Base-by-base conservation (phyloP, 2,329 filamentous ascomycete species). In the Fusarium sp. region DNA sequence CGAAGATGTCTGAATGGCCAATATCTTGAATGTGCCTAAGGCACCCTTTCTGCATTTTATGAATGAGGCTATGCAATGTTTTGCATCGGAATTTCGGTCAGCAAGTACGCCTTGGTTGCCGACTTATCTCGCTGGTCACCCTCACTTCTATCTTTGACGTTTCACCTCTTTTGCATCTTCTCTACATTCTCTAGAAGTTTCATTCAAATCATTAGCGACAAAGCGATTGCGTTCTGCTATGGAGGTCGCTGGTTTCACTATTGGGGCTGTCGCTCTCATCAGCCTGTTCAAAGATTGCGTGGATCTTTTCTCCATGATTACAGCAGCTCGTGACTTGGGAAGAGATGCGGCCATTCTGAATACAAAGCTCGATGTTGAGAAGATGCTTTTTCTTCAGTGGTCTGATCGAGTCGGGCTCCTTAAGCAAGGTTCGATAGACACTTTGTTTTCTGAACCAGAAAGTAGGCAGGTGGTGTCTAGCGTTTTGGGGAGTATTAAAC, bases 281-380 rank as follows among this genome's bases (percentile, higher is more conserved):
- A 48, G 35, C 6, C 17, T 62, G 0, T 14, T 49, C 11, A 60
- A 60, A 6, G 35, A 62, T 1, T 49, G 54, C 2, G 7, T 32
- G 3, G 30, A 60, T 12, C 42, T 60, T 1, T 60, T 60, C 1
- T 60, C 59, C 0, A 42, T 62, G 59, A 41, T 62, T 7, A 32
- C 4, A 5, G 33, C 26, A 23, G 58, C 58, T 0, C n/a, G 10
- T 0, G 10, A 38, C 4, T 1, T 45, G 3, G 40, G 33, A 2
- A 26, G 18, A 9, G n/a, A 57, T 15, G 26, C n/a, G 1, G n/a
- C 6, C 1, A n/a, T 23, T 1, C 7, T 45, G 0, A 11, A 45
- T 1, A 45, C 15, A 1, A 57, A 57, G 15, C 30, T 60, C 0
- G 50, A 60, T 9, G 5, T 45, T 0, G 40, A 60, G 7, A 26